Percentiles rank a stretch among this genome's conserved stretches.
These are phyloP conservation scores for Volvariella surrecta DNA, from an alignment of 1,284 basidiomycete species.

Conservation along the genomic window DNA sequence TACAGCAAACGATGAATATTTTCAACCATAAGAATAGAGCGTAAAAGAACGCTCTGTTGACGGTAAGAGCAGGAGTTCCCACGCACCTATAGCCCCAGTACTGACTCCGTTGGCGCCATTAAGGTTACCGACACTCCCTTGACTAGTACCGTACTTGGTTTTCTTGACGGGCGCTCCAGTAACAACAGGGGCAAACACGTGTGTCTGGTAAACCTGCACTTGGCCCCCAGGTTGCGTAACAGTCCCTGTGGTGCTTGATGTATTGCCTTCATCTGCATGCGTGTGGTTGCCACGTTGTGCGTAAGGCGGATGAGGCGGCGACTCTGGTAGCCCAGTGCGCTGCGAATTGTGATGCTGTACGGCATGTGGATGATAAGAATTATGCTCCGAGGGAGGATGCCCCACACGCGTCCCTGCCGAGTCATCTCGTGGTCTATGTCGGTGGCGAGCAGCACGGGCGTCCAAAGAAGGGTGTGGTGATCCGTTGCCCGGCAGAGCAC, in stretches of 20 bases:
- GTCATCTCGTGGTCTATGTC: no score
- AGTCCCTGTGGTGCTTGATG: background rate
- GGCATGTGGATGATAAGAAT: conserved; percentile 3
- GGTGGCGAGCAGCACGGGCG: no score
- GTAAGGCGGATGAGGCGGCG: conserved; percentile 3
- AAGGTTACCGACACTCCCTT: conserved; percentile 11
- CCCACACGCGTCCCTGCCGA: no score
- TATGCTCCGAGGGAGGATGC: conserved; percentile 1
- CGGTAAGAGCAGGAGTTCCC: background rate
- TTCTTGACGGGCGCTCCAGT: conserved; percentile 63
- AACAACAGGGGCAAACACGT: conserved; percentile 61
- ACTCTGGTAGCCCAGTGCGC: conserved; percentile 6
- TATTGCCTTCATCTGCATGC: background rate
- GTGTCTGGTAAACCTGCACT: conserved; percentile 47
- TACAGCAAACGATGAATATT: conserved; percentile 7
- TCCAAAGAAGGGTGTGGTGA: no score
- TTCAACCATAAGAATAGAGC: background rate
- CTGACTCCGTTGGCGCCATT: background rate
- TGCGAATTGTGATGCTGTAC: conserved; percentile 6
- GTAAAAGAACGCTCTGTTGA: background rate
- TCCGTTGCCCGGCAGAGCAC: conserved; percentile 1
- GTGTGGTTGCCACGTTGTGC: conserved; percentile 6
- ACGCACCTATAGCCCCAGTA: conserved; percentile 4
- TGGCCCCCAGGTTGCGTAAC: conserved; percentile 20
- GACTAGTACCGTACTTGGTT: conserved; percentile 28